These are phyloP conservation scores for Hanseniaspora clermontiae DNA, from an alignment of 805 yeast genomes.

Conservation along the genomic window DNA sequence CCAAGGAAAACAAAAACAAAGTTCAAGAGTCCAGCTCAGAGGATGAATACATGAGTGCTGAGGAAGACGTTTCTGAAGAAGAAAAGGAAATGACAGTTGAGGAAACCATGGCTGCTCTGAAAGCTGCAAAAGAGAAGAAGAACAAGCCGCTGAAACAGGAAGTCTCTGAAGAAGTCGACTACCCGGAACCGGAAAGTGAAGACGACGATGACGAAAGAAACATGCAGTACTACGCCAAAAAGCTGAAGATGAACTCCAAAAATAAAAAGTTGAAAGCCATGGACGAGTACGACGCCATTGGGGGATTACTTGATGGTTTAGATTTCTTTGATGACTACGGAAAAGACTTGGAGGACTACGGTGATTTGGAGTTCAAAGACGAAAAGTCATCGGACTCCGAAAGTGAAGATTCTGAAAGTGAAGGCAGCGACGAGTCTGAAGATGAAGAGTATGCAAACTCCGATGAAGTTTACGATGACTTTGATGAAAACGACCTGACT, in stretches of 20 bases:
- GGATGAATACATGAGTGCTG: conserved; percentile 16
- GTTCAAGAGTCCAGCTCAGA: not conserved
- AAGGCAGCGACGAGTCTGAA: conserved; percentile 20
- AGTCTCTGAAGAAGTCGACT: conserved; percentile 29
- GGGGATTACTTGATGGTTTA: conserved; percentile 66
- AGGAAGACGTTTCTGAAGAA: conserved; percentile 20
- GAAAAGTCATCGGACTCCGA: conserved; percentile 9
- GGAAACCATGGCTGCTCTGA: conserved; percentile 35
- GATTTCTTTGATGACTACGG: conserved; percentile 32
- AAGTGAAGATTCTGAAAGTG: conserved; percentile 26
- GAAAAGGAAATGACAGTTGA: conserved; percentile 29
- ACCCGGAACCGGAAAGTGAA: conserved; percentile 30
- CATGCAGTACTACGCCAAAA: conserved; percentile 68
- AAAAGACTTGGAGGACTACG: conserved; percentile 24
- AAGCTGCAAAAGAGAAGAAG: conserved; percentile 30
- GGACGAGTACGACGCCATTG: conserved; percentile 64
- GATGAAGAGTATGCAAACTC: conserved; percentile 19
- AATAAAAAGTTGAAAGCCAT: conserved; percentile 34
- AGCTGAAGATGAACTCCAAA: conserved; percentile 55
- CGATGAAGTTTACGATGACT: conserved; percentile 31
- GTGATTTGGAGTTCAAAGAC: conserved; percentile 20
- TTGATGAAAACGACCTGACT: conserved; percentile 30
- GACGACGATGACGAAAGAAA: conserved; percentile 69
- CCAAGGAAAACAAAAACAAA: conserved; percentile 19
- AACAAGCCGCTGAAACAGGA: conserved; percentile 14